A percentile compares a stretch with the other conserved stretches of the same genome.
Evolutionary conservation across 192 early-diverging fungal genomes (phyloP).

Genomic region (Backusella morwellensis): DNA sequence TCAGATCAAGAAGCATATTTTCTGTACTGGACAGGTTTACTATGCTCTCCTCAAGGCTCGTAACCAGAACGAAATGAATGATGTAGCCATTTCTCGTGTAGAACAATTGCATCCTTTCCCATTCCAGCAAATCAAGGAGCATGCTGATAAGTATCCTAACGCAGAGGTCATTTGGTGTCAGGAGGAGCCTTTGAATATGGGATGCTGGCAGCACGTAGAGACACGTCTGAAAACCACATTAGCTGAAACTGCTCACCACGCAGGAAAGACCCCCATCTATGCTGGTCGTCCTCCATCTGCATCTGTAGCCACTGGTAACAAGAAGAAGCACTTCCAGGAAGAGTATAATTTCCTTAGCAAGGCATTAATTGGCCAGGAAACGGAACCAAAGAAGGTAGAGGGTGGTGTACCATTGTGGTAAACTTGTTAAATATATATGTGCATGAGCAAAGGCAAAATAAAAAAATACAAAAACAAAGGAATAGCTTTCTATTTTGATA

Average conservation of each 20-base stretch:
- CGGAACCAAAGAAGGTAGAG: slow-evolving; percentile 63
- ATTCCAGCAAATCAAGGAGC: slow-evolving; percentile 83
- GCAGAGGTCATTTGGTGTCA: slow-evolving; percentile 91
- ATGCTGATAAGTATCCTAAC: slow-evolving; percentile 87
- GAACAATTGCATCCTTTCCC: slow-evolving; percentile 97
- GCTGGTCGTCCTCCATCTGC: slow-evolving; percentile 90
- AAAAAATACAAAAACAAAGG: neutral
- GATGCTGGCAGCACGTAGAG: slow-evolving; percentile 84
- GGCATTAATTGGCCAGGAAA: slow-evolving; percentile 67
- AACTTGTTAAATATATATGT: neutral
- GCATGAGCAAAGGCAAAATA: neutral
- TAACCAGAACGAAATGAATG: slow-evolving; percentile 81
- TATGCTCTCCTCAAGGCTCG: slow-evolving; percentile 86
- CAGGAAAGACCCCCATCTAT: slow-evolving; percentile 37
- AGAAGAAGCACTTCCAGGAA: slow-evolving; percentile 89
- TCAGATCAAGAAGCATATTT: slow-evolving; percentile 87
- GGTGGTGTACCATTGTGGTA: slow-evolving; percentile 69
- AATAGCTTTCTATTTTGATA: neutral
- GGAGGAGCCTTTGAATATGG: slow-evolving; percentile 94
- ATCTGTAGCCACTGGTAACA: slow-evolving; percentile 85
- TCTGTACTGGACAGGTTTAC: slow-evolving; percentile 97
- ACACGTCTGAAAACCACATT: slow-evolving; percentile 83
- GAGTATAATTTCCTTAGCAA: slow-evolving; percentile 70
- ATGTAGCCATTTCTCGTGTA: slow-evolving; percentile 89
- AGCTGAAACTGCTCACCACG: slow-evolving; percentile 67